These are phyloP conservation scores for Stereum hirsutum DNA, from an alignment of 1,284 basidiomycete genomes.

Conservation along the genomic window DNA sequence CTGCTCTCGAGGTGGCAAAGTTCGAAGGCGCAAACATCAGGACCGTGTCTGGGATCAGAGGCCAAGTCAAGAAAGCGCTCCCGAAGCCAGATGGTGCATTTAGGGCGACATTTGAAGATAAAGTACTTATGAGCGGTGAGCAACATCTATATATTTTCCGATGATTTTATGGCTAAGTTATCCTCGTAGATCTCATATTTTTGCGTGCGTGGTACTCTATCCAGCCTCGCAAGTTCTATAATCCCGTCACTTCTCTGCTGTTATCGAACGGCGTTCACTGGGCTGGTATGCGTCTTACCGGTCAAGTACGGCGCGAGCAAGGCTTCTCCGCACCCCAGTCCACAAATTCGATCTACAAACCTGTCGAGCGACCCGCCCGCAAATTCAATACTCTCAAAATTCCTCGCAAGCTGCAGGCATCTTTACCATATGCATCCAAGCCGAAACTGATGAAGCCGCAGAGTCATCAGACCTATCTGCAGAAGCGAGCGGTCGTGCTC, in stretches of 20 bases:
- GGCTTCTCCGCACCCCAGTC: slow-evolving; percentile 76
- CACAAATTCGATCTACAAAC: slow-evolving; percentile 86
- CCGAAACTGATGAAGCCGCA: slow-evolving; percentile 79
- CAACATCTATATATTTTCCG: slow-evolving; percentile 11
- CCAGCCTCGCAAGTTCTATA: slow-evolving; percentile 93
- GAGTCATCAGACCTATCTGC: slow-evolving; percentile 72
- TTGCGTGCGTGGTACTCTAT: slow-evolving; percentile 96
- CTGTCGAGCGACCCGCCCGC: slow-evolving; percentile 69
- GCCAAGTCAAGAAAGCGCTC: slow-evolving; percentile 94
- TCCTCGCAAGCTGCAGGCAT: slow-evolving; percentile 82
- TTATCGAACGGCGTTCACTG: slow-evolving; percentile 73
- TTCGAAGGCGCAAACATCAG: slow-evolving; percentile 96
- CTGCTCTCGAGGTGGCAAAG: slow-evolving; percentile 91
- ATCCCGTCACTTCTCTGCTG: slow-evolving; percentile 89
- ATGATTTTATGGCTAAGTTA: slow-evolving; percentile 1
- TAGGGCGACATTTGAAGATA: slow-evolving; percentile 97
- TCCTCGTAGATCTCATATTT: slow-evolving; percentile 79
- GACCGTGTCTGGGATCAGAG: slow-evolving; percentile 93
- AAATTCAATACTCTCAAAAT: slow-evolving; percentile 91
- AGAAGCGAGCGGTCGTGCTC: slow-evolving; percentile 90
- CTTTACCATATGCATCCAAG: slow-evolving; percentile 89
- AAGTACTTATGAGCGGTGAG: slow-evolving; percentile 90
- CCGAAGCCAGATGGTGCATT: slow-evolving; percentile 92
- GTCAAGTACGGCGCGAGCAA: slow-evolving; percentile 82
- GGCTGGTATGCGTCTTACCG: slow-evolving; percentile 94